Percentiles rank a stretch among this genome's conserved stretches.
Evolutionary conservation across 2,329 filamentous ascomycete species (phyloP).

Genomic region (Talaromyces sp.): DNA sequence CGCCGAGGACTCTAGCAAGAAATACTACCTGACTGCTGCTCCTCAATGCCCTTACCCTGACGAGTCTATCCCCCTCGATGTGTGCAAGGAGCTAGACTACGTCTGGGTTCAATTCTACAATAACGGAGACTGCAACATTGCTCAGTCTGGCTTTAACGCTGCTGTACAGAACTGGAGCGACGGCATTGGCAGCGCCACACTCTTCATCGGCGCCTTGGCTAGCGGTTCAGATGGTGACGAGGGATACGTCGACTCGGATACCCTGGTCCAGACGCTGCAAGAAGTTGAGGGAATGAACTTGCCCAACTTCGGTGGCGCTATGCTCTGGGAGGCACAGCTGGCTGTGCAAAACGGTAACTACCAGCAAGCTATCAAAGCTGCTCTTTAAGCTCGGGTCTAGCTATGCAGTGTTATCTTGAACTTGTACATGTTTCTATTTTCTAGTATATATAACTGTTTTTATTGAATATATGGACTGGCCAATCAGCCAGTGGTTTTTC

Average conservation of each 20-base stretch:
- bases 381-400: neutral
- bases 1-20: constrained; percentile 26
- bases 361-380: constrained; percentile 3
- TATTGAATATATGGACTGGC: neutral
- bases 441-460: neutral
- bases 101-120: constrained; percentile 57
- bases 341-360: constrained; percentile 11
- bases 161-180: constrained; percentile 42
- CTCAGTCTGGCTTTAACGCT: constrained; percentile 20
- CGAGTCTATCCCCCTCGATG: constrained; percentile 40
- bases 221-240: constrained; percentile 15
- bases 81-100: constrained; percentile 46
- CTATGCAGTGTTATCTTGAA: neutral
- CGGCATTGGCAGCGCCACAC: constrained; percentile 41
- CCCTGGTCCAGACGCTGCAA: neutral
- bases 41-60: constrained; percentile 51
- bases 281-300: constrained; percentile 41
- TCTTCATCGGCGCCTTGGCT: constrained; percentile 50
- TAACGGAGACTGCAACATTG: constrained; percentile 34
- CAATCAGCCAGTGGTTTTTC: neutral
- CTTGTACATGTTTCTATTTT: neutral
- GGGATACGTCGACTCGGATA: constrained; percentile 6
- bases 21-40: constrained; percentile 50
- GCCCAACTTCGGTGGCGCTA: constrained; percentile 53
- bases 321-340: constrained; percentile 55